A percentile compares a stretch with the other conserved stretches of the same genome.
These are phyloP conservation scores for Yamadazyma atlantica DNA, from an alignment of 1,139 yeast species.

Conservation along the genomic window DNA sequence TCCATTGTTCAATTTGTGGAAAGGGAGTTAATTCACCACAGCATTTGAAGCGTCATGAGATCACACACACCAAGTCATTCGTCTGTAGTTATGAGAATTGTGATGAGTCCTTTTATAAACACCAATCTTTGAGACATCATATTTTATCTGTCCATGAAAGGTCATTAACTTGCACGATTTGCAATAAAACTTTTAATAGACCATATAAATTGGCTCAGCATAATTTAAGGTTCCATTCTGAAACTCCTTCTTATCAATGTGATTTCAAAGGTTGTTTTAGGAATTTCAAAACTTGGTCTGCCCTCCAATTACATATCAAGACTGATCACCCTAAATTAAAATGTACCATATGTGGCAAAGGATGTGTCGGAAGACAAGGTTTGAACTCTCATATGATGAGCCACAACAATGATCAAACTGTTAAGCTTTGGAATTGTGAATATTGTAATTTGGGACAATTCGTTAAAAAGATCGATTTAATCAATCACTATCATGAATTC, in stretches of 20 bases:
- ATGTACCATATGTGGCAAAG: conserved; percentile 69
- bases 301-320: conserved; percentile 69
- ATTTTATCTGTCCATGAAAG: conserved; percentile 60
- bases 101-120: conserved; percentile 67
- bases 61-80: conserved; percentile 73
- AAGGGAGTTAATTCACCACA: conserved; percentile 83
- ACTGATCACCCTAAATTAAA: conserved; percentile 69
- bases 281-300: conserved; percentile 74
- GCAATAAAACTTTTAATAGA: conserved; percentile 58
- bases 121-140: conserved; percentile 78
- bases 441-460: conserved; percentile 43
- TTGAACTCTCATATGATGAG: conserved; percentile 66
- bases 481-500: conserved; percentile 43
- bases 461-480: conserved; percentile 34
- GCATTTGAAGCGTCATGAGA: conserved; percentile 79
- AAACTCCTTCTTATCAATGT: conserved; percentile 59
- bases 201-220: conserved; percentile 66
- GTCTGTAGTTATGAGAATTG: conserved; percentile 65
- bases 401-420: conserved; percentile 47
- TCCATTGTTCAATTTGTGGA: conserved; percentile 71
- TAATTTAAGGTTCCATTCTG: conserved; percentile 57
- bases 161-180: conserved; percentile 51
- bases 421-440: conserved; percentile 63
- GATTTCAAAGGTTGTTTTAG: conserved; percentile 58
- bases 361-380: conserved; percentile 73